Base-by-base conservation (phyloP, 768 basidiomycete species). In the Russula abietina region DNA sequence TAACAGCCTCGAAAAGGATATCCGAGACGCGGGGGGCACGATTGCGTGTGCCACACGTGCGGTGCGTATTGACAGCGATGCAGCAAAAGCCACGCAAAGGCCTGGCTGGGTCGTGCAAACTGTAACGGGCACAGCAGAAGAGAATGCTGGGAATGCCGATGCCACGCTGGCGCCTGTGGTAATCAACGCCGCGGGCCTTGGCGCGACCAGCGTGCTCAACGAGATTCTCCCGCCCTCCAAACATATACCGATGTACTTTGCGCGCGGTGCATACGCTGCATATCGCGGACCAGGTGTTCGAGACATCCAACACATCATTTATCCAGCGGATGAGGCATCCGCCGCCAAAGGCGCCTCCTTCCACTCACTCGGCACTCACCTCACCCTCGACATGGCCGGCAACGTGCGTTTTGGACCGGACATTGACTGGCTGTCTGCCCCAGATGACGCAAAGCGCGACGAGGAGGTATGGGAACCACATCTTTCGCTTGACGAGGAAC, bases 381-480 rank as follows among this genome's bases (percentile, higher is more conserved):
- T 98, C 28, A 93, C 93, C 30, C 75, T 98, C 48, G 92, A 94
- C 72, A 71, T 98, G 64, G 81, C 87, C 53, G 89, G 91, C 0
- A 88, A 89, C 64, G 81, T 98, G 57, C 83, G 85, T 33, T 98
- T 98, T 73, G 96, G 96, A 0, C 96, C 96, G 5, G 93, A 98
- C 70, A 79, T 97, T 17, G 88, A 97, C 71, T 92, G 91, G 89
- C 78, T 97, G 68, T 77, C 80, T 2, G 84, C 86, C 2, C 80
- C 81, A 28, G 61, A 72, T 6, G 52, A 66, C 24, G 66, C 69
- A 54, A 73, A 80, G 60, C 78, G 79, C 22, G 81, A 83, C 38
- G 74, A 78, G 1, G 88, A 94, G 65, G 94, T 91, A 70, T 97
- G 94, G 94, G 77, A 73, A 26, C 75, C 75, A 45, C 78, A 86